Percentiles rank a stretch among this genome's conserved stretches.
Conservation (phyloP, 1,284 basidiomycete species). For the Volvariella volvacea region DNA sequence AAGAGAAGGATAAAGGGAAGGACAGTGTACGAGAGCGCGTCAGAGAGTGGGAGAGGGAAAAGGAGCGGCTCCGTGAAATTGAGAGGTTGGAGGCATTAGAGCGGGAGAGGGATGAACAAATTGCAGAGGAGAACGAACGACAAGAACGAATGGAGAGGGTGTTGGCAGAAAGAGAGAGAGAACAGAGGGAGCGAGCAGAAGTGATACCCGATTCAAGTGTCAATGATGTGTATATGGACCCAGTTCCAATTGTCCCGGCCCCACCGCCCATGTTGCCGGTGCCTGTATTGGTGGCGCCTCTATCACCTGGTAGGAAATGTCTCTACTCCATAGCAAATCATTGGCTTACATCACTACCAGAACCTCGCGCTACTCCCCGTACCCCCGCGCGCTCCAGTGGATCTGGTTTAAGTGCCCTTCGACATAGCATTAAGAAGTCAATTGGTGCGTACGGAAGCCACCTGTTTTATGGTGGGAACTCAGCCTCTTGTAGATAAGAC, state of each 20-base stretch:
- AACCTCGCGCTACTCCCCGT: slow-evolving; percentile 2
- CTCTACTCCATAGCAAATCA: background rate
- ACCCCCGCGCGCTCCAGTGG: slow-evolving; percentile 14
- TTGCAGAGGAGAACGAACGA: slow-evolving; percentile 21
- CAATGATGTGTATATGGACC: slow-evolving; percentile 1
- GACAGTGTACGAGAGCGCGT: slow-evolving; percentile 41
- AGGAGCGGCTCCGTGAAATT: slow-evolving; percentile 48
- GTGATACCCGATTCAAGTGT: no score
- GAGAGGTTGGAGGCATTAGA: slow-evolving; percentile 42
- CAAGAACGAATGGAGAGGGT: slow-evolving; percentile 25
- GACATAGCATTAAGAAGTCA: slow-evolving; percentile 62
- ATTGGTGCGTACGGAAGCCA: slow-evolving; percentile 44
- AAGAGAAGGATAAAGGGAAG: slow-evolving; percentile 18
- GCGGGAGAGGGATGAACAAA: slow-evolving; percentile 35
- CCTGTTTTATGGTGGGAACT: no score
- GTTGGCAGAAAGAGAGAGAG: slow-evolving; percentile 23
- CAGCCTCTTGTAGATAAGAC: slow-evolving; percentile 47
- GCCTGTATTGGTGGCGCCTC: background rate
- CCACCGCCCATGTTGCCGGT: background rate
- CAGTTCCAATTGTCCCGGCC: background rate
- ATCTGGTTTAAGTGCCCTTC: slow-evolving; percentile 34
- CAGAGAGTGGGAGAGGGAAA: slow-evolving; percentile 53
- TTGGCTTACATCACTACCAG: slow-evolving; percentile 5
- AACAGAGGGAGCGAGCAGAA: slow-evolving; percentile 22
- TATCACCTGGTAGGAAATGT: background rate